A percentile compares a stretch with the other conserved stretches of the same genome.
phyloP scores from a whole-genome alignment of 768 basidiomycete genomes.

The Pleurotus platypus region DNA sequence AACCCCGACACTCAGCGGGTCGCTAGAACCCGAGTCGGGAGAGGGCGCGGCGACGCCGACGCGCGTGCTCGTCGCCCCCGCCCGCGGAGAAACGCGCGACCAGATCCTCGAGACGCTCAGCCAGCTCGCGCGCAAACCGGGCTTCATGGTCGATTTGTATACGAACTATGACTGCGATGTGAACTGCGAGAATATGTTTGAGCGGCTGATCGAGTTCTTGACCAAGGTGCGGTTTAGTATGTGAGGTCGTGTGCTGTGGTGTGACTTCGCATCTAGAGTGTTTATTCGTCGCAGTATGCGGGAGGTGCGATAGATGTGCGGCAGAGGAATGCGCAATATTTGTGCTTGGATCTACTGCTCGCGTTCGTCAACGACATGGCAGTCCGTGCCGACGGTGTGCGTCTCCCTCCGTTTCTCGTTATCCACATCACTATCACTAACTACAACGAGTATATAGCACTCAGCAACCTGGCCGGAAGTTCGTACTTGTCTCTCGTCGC shows the following conservation, averaged over 20 bases:
- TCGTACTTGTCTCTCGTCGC: conserved; percentile 16
- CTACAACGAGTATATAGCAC: conserved; percentile 17
- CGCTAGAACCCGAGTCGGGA: conserved; percentile 41
- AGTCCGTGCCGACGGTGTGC: conserved; percentile 48
- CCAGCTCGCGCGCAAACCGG: conserved; percentile 76
- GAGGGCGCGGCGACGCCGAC: conserved; percentile 48
- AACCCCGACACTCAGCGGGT: conserved; percentile 35
- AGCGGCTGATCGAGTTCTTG: conserved; percentile 82
- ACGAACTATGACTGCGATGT: conserved; percentile 96
- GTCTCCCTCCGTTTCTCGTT: conserved; percentile 16
- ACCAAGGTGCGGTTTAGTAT: conserved; percentile 55
- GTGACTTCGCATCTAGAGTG: conserved; percentile 48
- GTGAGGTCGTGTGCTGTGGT: conserved; percentile 10
- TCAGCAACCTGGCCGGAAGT: conserved; percentile 58
- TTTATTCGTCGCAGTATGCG: conserved; percentile 67
- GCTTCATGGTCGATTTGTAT: conserved; percentile 95
- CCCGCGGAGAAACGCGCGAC: conserved; percentile 83
- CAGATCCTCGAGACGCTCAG: conserved; percentile 85
- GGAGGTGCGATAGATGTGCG: conserved; percentile 55
- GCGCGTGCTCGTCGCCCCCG: conserved; percentile 64
- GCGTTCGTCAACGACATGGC: conserved; percentile 89
- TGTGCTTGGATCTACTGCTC: conserved; percentile 86
- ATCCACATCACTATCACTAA: too few relatives aligned
- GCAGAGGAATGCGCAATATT: conserved; percentile 75
- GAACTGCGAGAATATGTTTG: conserved; percentile 95